Percentiles rank a stretch among this genome's conserved stretches.
Evolutionary conservation across 768 basidiomycete genomes (phyloP).

Genomic region (Lactarius akahatsu): DNA sequence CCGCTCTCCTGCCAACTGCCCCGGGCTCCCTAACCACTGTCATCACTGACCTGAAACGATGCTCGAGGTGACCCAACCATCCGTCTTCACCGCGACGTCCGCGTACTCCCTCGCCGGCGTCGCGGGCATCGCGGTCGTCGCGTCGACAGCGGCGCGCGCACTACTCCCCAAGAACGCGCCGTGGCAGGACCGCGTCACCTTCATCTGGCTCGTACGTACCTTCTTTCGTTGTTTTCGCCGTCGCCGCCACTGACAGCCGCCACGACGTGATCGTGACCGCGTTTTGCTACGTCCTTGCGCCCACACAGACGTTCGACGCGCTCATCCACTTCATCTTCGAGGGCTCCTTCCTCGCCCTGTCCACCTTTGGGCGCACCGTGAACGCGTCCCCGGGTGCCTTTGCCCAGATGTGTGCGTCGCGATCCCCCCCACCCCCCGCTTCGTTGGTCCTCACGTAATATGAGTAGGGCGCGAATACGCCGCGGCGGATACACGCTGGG

Average conservation of each 20-base stretch:
- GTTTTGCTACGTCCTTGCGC: background rate
- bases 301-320: constrained; percentile 72
- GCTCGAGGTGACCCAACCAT: constrained; percentile 15
- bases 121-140: constrained; percentile 47
- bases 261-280: too few relatives aligned
- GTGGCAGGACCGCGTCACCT: constrained; percentile 65
- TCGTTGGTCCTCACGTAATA: constrained; percentile 4
- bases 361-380: constrained; percentile 70
- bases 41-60: background rate
- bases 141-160: constrained; percentile 51
- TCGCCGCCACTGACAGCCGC: background rate
- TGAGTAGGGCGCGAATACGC: constrained; percentile 76
- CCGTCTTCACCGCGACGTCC: constrained; percentile 59
- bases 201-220: constrained; percentile 70
- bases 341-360: constrained; percentile 77
- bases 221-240: background rate
- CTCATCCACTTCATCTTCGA: constrained; percentile 79
- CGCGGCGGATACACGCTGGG: constrained; percentile 80
- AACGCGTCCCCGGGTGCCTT: constrained; percentile 66
- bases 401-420: constrained; percentile 68
- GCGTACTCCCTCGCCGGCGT: constrained; percentile 64
- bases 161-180: constrained; percentile 62
- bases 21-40: too few relatives aligned
- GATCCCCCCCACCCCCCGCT: constrained; percentile 7
- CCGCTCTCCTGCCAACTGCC: background rate